Percentiles rank a stretch among this genome's conserved stretches.
phyloP scores from a whole-genome alignment of 192 early-diverging fungal species.

The Umbelopsis sp. region DNA sequence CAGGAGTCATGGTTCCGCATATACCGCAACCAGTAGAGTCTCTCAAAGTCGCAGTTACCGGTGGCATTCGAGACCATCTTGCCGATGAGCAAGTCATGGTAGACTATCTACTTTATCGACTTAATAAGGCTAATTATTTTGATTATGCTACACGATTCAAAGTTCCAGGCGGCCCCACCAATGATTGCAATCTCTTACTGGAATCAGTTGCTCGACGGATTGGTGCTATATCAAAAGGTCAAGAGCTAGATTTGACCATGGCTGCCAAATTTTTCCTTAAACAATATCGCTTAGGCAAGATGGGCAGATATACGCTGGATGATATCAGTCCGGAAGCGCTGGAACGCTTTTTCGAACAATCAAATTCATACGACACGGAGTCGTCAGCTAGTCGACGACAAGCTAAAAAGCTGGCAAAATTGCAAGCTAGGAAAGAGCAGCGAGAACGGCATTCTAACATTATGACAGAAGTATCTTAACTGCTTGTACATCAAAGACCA shows the following conservation, averaged over 20 bases:
- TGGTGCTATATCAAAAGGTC: slow-evolving; percentile 67
- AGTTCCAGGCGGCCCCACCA: slow-evolving; percentile 54
- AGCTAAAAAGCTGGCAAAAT: slow-evolving; percentile 50
- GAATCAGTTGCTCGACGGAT: slow-evolving; percentile 65
- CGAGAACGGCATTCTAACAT: slow-evolving; percentile 24
- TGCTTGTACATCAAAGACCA: too few relatives aligned
- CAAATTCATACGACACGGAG: slow-evolving; percentile 16
- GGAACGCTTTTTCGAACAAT: slow-evolving; percentile 50
- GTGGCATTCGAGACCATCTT: slow-evolving; percentile 83
- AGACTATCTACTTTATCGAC: slow-evolving; percentile 87
- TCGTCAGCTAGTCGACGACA: slow-evolving; percentile 43
- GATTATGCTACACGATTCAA: slow-evolving; percentile 45
- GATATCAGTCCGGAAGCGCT: slow-evolving; percentile 60
- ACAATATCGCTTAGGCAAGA: slow-evolving; percentile 80
- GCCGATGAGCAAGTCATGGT: slow-evolving; percentile 82
- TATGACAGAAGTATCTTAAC: background rate
- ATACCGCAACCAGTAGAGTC: slow-evolving; percentile 79
- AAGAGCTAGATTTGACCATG: slow-evolving; percentile 63
- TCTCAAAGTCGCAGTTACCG: slow-evolving; percentile 90
- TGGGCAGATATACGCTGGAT: slow-evolving; percentile 85
- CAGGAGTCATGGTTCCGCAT: slow-evolving; percentile 90
- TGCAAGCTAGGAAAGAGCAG: slow-evolving; percentile 45
- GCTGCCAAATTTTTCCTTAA: slow-evolving; percentile 76
- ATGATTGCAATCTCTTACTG: slow-evolving; percentile 70
- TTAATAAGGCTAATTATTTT: slow-evolving; percentile 65